Conservation (phyloP, 805 yeast genomes). For the Yarrowia sp. region DNA sequence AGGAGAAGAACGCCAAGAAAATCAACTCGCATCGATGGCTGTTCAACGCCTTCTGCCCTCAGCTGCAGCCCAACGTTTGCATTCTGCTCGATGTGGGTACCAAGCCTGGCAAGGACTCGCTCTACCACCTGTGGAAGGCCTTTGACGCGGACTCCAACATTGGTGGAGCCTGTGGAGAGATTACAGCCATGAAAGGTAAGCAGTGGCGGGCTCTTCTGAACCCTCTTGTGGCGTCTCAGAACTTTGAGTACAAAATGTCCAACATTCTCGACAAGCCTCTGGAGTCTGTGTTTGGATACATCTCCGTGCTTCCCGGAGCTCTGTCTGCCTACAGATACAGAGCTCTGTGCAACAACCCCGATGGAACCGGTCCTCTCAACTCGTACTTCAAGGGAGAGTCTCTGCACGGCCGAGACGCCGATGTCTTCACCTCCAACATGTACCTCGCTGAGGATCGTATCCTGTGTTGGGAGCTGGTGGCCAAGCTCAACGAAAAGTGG, state of each 20-base stretch:
- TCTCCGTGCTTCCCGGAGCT: conserved; percentile 94
- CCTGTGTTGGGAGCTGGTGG: conserved; percentile 93
- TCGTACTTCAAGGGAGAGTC: conserved; percentile 91
- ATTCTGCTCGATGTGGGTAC: conserved; percentile 97
- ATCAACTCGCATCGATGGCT: conserved; percentile 98
- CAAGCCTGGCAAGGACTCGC: conserved; percentile 83
- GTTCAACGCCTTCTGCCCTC: conserved; percentile 92
- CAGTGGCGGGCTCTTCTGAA: conserved; percentile 81
- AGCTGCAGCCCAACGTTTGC: conserved; percentile 88
- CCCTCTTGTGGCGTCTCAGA: conserved; percentile 95
- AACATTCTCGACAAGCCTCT: conserved; percentile 93
- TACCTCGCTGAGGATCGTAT: conserved; percentile 97
- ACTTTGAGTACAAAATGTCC: conserved; percentile 97
- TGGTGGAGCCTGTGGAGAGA: conserved; percentile 99
- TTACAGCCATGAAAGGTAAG: conserved; percentile 92
- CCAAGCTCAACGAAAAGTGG: conserved; percentile 84
- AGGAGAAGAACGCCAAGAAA: conserved; percentile 90
- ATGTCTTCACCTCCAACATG: conserved; percentile 95
- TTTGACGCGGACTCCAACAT: conserved; percentile 95
- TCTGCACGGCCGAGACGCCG: conserved; percentile 63
- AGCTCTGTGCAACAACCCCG: conserved; percentile 82
- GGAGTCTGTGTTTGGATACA: conserved; percentile 91
- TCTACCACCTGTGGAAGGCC: conserved; percentile 96
- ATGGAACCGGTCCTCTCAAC: conserved; percentile 89
- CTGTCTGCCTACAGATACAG: conserved; percentile 90